Base-by-base conservation (phyloP, 2,329 filamentous ascomycete genomes). In the Colletotrichum orchidophilum region DNA sequence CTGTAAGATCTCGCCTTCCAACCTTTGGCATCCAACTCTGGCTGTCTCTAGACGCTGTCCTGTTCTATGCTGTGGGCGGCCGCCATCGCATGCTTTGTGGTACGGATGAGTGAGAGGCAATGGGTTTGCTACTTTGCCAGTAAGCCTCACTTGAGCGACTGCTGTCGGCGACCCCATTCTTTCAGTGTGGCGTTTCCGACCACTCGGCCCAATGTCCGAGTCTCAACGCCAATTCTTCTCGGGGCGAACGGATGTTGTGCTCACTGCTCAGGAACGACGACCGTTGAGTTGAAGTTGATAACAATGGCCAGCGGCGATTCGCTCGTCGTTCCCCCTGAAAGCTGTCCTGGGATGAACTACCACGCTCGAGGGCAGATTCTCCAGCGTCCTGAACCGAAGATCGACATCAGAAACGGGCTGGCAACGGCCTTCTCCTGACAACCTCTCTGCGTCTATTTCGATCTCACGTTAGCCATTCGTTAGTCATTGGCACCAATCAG, bases 331-430 rank as follows among this genome's bases (percentile, higher is more conserved):
- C 49, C 42, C 27, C 39, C 27, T 46, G 18, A 62, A 52, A 33
- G 29, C 26, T 26, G 42, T n/a, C n/a, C 55, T 68, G 58, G 58
- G 58, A 71, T 33, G 69, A 71, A 69, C 69, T 63, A 24, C 46
- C 49, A 39, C 24, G 18, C 33, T 29, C 58, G 24, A 39, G 63
- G 42, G 57, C 42, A 57, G 55, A 60, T 49, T 52, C 42, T 58
- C 63, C 63, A 62, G 35, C n/a, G 26, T 24, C 46, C 27, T 42
- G 59, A n/a, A 39, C 53, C 33, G 24, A 9, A 27, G 64, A 70
- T 71, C 65, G 53, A 31, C 65, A 54, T 39, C 26, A 55, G 11
- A 64, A 54, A 58, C 42, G n/a, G 53, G 52, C 24, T 59, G 29
- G 59, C 59, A 53, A 64, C 21, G 39, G 42, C 65, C 59, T 70